These are phyloP conservation scores for Pisolithus orientalis DNA, from an alignment of 768 basidiomycete genomes.

Conservation along the genomic window DNA sequence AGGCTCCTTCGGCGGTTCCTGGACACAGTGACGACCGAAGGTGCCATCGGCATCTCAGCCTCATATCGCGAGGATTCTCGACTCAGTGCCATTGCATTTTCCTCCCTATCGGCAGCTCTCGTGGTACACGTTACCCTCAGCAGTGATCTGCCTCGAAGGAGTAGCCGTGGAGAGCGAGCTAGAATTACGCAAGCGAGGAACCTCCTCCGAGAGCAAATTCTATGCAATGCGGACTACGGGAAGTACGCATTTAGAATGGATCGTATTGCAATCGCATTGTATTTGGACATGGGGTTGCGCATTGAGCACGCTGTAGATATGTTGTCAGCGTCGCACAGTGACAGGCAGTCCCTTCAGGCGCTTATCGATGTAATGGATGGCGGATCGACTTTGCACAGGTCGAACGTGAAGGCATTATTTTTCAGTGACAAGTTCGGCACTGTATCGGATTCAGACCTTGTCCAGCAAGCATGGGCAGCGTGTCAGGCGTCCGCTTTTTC, in stretches of 20 bases:
- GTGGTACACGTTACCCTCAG: constrained; percentile 25
- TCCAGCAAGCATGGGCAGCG: constrained; percentile 42
- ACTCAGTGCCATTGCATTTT: constrained; percentile 35
- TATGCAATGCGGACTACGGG: constrained; percentile 20
- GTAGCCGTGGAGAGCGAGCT: background rate
- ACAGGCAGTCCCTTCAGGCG: constrained; percentile 30
- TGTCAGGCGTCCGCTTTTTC: constrained; percentile 28
- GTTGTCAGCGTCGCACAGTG: constrained; percentile 23
- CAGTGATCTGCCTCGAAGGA: constrained; percentile 4
- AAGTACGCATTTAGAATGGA: constrained; percentile 46
- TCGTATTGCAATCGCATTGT: constrained; percentile 33
- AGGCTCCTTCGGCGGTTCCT: constrained; percentile 25
- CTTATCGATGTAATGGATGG: constrained; percentile 35
- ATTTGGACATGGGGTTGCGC: constrained; percentile 31
- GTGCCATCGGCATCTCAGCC: constrained; percentile 38
- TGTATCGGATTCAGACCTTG: constrained; percentile 17
- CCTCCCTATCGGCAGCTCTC: constrained; percentile 31
- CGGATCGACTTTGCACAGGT: constrained; percentile 21
- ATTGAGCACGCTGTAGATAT: constrained; percentile 36
- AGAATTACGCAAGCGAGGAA: constrained; percentile 6
- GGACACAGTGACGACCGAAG: constrained; percentile 13
- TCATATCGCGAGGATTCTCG: constrained; percentile 30
- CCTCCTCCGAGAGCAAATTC: constrained; percentile 27
- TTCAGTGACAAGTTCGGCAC: constrained; percentile 16
- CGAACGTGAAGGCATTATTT: constrained; percentile 26